Evolutionary conservation across 2,329 filamentous ascomycete genomes (phyloP), one percentile per base, ranked within the genome.

Genomic region (Dactylellina drechsleri): DNA sequence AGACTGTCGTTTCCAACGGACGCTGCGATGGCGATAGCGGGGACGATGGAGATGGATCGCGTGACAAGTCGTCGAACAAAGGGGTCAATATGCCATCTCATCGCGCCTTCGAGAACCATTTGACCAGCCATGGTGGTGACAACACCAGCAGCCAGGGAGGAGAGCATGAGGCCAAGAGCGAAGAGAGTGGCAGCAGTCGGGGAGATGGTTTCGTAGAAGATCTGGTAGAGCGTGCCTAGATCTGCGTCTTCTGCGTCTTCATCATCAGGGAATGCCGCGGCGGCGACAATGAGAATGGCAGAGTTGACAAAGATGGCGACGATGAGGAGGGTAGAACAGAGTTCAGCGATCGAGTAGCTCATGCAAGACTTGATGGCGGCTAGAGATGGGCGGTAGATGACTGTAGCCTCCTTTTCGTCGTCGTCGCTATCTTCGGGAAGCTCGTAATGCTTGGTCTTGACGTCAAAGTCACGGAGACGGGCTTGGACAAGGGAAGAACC

Each of bases 401-500:
- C 71, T 12, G 62, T 58, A 18, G 67, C 52, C 58, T 76, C 61
- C 8, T 76, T 67, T 16, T 72, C 61, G 28, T 68, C 64, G 4
- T 72, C 61, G 28, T 68, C 64, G 4, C 2, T 26, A 43, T 72
- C 67, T 54, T 71, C 60, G 0, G 56, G 52, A 81, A 66, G 70
- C 6, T 66, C 65, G 43, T 74, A 74, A 28, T 67, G 43, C 26
- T 74, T 74, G 18, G 70, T 79, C 31, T 81, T 81, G 49, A 82
- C 80, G 76, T 85, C 84, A 70, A 84, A 85, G 47, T 85, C 82
- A 66, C 83, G 83, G 23, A 85, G 80, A 28, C 86, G 85, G 5
- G 86, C 82, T 77, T 87, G 86, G 8, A 87, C 86, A 18, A 87
- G 83, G 12, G 86, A 86, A 59, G 84, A 85, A 2, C 86, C 86